Base-by-base conservation (phyloP, 495 filamentous ascomycete genomes). In the Penicillium crystallinum region DNA sequence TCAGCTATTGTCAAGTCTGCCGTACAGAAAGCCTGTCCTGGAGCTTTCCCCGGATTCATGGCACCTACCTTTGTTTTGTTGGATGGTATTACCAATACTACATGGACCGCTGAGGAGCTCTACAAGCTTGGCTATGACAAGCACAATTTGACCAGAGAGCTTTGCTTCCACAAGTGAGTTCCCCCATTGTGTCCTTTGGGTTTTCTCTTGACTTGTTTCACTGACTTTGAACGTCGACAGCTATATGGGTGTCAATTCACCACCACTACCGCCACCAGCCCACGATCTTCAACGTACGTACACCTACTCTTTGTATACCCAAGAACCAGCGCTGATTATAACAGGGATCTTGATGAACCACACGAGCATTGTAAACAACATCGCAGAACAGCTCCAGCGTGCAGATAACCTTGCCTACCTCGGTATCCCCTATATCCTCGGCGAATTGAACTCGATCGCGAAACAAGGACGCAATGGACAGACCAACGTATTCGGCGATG, bases 271-370 rank as follows among this genome's bases (percentile, higher is more conserved):
- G 12, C 50, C 50, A 4, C 34, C 44, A 3, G 19, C 34, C 4
- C 34, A 14, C 2, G 49, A 57, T 34, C 50, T 57, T 15, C 54
- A 61, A 22, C 36, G 54, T 57, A 52, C 25, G 53, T 8, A 4
- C 4, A 9, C 11, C 12, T 2, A n/a, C 11, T 15, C 4, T 4
- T 29, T 0, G 12, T 18, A 29, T n/a, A 3, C 3, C 0, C n/a
- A 8, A n/a, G 4, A 29, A 4, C 5, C 17, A 14, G 8, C 7
- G 25, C 38, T 47, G 12, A 51, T n/a, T 7, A 9, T 6, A n/a
- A 12, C 19, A 62, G 59, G 30, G 12, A 34, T 19, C 4, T 34
- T 62, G 1, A 62, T 56, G 59, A 62, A 62, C 42, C 59, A 62
- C 50, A 59, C 53, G 3, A 62, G 33, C 27, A 59, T 62, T 36